Percentiles rank a stretch among this genome's conserved stretches.
These are phyloP conservation scores for Physcomitrellopsis africana DNA, from an alignment of 225 moss, liverwort and hornwort species.

Conservation along the genomic window DNA sequence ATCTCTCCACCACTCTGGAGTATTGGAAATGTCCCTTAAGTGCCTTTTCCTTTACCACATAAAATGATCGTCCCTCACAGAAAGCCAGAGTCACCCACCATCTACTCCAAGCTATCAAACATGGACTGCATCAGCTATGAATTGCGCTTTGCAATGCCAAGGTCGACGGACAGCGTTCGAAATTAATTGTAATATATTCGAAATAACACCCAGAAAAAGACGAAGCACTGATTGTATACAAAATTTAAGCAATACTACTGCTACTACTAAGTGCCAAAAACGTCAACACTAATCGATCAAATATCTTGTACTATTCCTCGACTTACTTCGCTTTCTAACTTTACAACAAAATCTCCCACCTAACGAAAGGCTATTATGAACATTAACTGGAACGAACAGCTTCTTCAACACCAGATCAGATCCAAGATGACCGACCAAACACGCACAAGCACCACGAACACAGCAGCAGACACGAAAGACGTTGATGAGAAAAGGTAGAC, in stretches of 20 bases:
- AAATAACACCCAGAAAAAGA: slow-evolving; percentile 7
- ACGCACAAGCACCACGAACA: background rate
- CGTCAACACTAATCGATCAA: slow-evolving; percentile 13
- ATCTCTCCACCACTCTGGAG: slow-evolving; percentile 33
- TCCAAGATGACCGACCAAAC: background rate
- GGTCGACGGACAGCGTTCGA: background rate
- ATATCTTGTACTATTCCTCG: slow-evolving; percentile 25
- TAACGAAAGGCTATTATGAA: background rate
- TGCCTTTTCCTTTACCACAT: background rate
- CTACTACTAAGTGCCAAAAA: background rate
- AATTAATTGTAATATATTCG: slow-evolving; percentile 14
- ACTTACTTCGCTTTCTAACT: background rate
- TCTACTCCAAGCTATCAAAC: slow-evolving; percentile 18
- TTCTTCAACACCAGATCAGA: slow-evolving; percentile 1
- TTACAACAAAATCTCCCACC: slow-evolving; percentile 10
- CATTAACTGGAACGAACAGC: background rate
- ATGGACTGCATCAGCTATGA: slow-evolving; percentile 17
- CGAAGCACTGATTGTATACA: slow-evolving; percentile 12
- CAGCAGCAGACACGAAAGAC: background rate
- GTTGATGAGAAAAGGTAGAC: background rate
- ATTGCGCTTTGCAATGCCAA: slow-evolving; percentile 2
- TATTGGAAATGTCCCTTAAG: slow-evolving; percentile 18
- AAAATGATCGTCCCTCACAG: slow-evolving; percentile 23
- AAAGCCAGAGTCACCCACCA: slow-evolving; percentile 9
- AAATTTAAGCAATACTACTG: background rate